Evolutionary conservation across 768 basidiomycete genomes (phyloP), one percentile per base, ranked within the genome.

Genomic region (Termitomyces sp.): DNA sequence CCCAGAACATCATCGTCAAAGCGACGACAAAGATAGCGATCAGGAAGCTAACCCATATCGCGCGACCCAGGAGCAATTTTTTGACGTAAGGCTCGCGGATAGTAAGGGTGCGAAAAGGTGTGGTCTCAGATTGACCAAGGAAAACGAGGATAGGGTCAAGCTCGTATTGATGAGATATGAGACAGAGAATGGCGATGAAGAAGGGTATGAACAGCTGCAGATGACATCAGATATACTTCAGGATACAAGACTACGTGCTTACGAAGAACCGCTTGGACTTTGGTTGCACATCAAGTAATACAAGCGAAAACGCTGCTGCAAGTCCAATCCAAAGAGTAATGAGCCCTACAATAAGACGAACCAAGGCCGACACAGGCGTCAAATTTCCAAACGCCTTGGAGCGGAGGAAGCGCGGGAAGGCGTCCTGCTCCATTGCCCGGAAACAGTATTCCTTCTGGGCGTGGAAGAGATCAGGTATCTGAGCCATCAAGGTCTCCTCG

Each of bases 371-470:
- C 66, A 97, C 82, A 17, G 96, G 94, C 2, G 97, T 98, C 57
- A 99, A 77, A 73, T 98, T 99, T 34, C 94, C 94, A 70, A 98
- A 98, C n/a, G 96, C 96, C 77, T 98, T 99, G 2, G 93, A 88
- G 61, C 97, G 84, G 52, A 99, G 79, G 82, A 99, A 98, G 5
- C 96, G 84, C 47, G 92, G 93, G 77, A 92, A 94, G 17, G 92
- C 93, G 66, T 94, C 92, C 74, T 96, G 93, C 69, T 97, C 95
- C 88, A 98, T 94, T 0, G 93, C 92, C 50, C 91, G 85, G 83
- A 95, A 96, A 71, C 94, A 93, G 70, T 96, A 97, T 70, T 97
- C 94, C 79, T 98, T 98, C 79, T 98, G 96, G 0, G 88, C 79
- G 71, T 98, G 94, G 80, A 97, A 98, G 79, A 98, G 90, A 72